Evolutionary conservation across 768 basidiomycete genomes (phyloP), one percentile per base, ranked within the genome.

Genomic region (Trametopsis cervina): DNA sequence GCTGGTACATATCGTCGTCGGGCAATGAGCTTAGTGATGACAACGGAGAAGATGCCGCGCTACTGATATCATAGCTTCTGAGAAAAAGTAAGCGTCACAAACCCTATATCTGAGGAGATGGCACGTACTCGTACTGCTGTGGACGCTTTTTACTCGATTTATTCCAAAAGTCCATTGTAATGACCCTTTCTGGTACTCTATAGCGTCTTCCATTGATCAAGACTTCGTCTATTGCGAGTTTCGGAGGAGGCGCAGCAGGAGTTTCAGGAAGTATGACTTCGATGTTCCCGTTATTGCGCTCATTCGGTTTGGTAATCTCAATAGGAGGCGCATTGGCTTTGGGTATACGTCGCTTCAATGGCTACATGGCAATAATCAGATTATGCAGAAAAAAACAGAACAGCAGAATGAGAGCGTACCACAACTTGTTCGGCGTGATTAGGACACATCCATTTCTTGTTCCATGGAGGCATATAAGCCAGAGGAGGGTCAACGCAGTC

Each of bases 381-480:
- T n/a, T 36, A 41, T 35, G 52, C 49, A 22, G 49, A 36, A 36
- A 17, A 17, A 17, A 17, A 11, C 11, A 36, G 35, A 11, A 11
- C 35, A 36, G 17, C 17, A 36, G 35, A 36, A 36, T 11, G 35
- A 36, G 35, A 36, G n/a, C 90, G 66, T 62, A 95, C 94, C 51
- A 89, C 64, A 45, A 83, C 75, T 49, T 82, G 80, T 55, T 96
- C 93, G n/a, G 81, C 83, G 61, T 99, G 96, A 60, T 95, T 91
- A 6, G 96, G 96, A 65, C 96, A 99, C 93, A 95, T 96, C 94
- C 95, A 99, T 64, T 94, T 96, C 72, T 83, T 88, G 55, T 80
- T 81, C 49, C 85, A 80, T 11, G 85, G 76, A 2, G 96, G 96
- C 77, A 98, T 83, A 35, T 75, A 75, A 20, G 85, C 71, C 50